Percentiles rank a stretch among this genome's conserved stretches.
These are phyloP conservation scores for Hymenoscyphus linearis DNA, from an alignment of 2,329 filamentous ascomycete genomes.

Conservation along the genomic window DNA sequence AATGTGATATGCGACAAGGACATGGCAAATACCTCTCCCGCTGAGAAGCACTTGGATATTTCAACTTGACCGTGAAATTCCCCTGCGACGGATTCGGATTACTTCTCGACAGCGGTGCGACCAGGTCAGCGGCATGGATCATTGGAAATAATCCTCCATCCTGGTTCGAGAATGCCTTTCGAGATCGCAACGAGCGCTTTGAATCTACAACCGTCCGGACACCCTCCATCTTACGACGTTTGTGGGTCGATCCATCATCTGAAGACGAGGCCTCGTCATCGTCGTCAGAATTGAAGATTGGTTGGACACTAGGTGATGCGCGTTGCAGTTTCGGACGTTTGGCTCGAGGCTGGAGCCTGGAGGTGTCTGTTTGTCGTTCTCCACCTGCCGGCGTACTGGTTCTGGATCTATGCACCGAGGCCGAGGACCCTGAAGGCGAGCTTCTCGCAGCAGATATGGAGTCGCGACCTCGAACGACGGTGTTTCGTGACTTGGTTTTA, in stretches of 20 bases:
- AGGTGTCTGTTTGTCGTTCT: not conserved
- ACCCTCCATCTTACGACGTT: conserved; percentile 20
- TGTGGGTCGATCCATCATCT: conserved; percentile 9
- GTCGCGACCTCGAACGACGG: conserved; percentile 3
- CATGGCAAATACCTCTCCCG: conserved; percentile 54
- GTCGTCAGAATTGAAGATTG: conserved; percentile 16
- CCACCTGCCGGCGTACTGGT: conserved; percentile 10
- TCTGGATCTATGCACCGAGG: conserved; percentile 7
- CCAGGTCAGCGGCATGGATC: conserved; percentile 55
- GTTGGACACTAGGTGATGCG: conserved; percentile 17
- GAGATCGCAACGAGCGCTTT: conserved; percentile 25
- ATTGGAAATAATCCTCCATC: conserved; percentile 32
- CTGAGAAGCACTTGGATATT: conserved; percentile 73
- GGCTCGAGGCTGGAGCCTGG: conserved; percentile 8
- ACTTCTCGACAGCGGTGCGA: conserved; percentile 46
- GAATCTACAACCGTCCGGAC: conserved; percentile 14
- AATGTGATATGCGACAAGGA: not conserved
- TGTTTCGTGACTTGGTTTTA: conserved; percentile 5
- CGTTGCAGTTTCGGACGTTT: conserved; percentile 20
- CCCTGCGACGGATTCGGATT: conserved; percentile 42
- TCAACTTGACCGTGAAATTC: conserved; percentile 60
- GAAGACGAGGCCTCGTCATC: conserved; percentile 11
- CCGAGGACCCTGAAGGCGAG: conserved; percentile 6
- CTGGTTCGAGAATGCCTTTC: conserved; percentile 24
- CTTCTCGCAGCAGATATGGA: not conserved